Evolutionary conservation across 306 rosid species (phyloP), one percentile per base, ranked within the genome.

Genomic region (Sicyos edulis): DNA sequence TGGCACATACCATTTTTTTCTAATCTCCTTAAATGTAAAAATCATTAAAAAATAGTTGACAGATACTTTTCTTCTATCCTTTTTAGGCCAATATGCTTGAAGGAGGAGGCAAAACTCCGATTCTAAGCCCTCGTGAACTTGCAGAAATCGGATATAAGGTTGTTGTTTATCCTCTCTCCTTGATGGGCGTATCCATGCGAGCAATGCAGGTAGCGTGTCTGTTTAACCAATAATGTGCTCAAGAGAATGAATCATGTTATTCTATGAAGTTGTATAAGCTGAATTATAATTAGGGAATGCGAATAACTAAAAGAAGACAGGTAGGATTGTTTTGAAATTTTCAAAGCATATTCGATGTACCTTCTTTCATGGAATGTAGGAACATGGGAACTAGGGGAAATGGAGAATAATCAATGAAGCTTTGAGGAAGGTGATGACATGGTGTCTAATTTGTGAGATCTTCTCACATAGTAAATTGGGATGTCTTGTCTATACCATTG

Each of bases 71-170:
- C 64, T 54, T 54, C n/a, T 53, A 32, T 54, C 6, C 20, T 54
- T 6, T 71, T 51, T 55, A 89, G 97, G 95, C 95, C 44, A 92
- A 88, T 83, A 89, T 92, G 97, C 96, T 92, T 72, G 96, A 92
- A 88, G 97, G 97, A 81, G 97, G 96, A 49, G 97, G 96, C n/a
- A 92, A 89, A 85, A 86, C 97, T 57, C 97, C 96, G 0, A 81
- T 92, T 71, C 86, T 89, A 59, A 85, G 34, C 80, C 95, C 93
- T 32, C 80, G 83, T 42, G 97, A 88, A 69, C 92, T 92, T 32
- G 92, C 86, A 75, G 95, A 88, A 19, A 59, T 86, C 58, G 97
- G 97, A 66, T 92, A 79, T 76, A 92, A 89, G 73, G 73, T 92
- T 62, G 96, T 92, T 67, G 86, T 77, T 13, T 92, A 92, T 86